Conservation (phyloP, 2,329 filamentous ascomycete genomes). For the Cladosporium sp. region DNA sequence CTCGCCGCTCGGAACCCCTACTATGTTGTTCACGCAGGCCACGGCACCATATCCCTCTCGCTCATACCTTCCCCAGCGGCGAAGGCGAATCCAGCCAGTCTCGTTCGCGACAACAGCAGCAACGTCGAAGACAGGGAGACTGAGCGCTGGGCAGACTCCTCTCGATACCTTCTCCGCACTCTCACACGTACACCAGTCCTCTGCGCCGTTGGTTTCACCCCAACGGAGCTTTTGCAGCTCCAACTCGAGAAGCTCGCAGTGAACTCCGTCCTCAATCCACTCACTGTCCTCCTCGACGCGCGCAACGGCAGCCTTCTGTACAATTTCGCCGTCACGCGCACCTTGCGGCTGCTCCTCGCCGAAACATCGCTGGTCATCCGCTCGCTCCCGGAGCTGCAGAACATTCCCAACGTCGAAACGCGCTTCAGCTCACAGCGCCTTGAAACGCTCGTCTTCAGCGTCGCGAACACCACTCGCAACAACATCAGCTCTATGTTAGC, state of each 20-base stretch:
- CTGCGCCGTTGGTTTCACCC: conserved; percentile 51
- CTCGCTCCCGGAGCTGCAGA: conserved; percentile 65
- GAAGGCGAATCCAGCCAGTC: background rate
- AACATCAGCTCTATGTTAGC: conserved; percentile 63
- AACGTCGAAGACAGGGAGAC: conserved; percentile 16
- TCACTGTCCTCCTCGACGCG: conserved; percentile 73
- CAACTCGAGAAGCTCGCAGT: conserved; percentile 77
- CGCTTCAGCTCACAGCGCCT: conserved; percentile 57
- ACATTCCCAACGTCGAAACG: conserved; percentile 52
- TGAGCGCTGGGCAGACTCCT: conserved; percentile 35
- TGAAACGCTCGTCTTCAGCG: conserved; percentile 51
- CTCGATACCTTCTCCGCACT: conserved; percentile 58
- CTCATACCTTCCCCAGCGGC: conserved; percentile 35
- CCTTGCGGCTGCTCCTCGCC: conserved; percentile 64
- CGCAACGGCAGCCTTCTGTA: conserved; percentile 64
- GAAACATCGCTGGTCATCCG: conserved; percentile 70
- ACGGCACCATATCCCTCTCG: conserved; percentile 53
- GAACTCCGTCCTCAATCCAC: conserved; percentile 69
- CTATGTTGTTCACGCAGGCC: conserved; percentile 50
- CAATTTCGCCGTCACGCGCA: conserved; percentile 58
- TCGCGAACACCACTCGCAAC: conserved; percentile 49
- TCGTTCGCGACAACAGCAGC: background rate
- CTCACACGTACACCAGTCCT: conserved; percentile 59
- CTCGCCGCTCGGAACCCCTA: conserved; percentile 38
- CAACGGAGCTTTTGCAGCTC: conserved; percentile 58